Evolutionary conservation across 345 rosid species (phyloP), one percentile per base, ranked within the genome.

Genomic region (Trapa bicornis): DNA sequence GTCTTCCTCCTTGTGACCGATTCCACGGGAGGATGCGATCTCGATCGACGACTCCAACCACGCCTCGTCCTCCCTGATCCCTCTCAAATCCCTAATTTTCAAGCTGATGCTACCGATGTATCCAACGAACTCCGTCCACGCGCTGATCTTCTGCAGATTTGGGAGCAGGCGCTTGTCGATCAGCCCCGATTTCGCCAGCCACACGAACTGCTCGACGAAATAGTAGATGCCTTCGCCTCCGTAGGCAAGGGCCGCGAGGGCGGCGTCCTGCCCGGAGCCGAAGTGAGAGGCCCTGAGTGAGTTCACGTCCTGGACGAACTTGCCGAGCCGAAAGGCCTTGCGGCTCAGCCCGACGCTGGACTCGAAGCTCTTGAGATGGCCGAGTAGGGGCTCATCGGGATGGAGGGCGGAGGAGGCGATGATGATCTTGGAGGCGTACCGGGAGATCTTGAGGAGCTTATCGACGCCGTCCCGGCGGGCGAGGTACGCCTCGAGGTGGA

Each of bases 301-400:
- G 29, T 22, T 22, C 29, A 22, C 29, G 29, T 22, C 29, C 29
- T 22, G 29, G 29, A 22, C 29, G 29, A 22, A 22, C 29, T 22
- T 22, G 29, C 29, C 29, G 29, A 22, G 29, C 29, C 29, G 29
- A 22, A 22, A 93, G 41, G 98, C 98, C 78, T 93, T 93, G 43
- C 97, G 98, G 62, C 96, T 93, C 43, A 93, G 79, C n/a, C 97
- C 98, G 47, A 90, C 96, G 64, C 90, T 89, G 10, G 98, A 88
- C 69, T 93, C 98, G 82, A 93, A 93, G 80, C 77, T 77, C 79
- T 82, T 85, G 72, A 93, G 86, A 0, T 88, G 80, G 43, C 33
- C 48, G 10, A 53, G 71, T 47, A 88, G 47, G 61, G 81, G 66
- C 12, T 66, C 75, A 61, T 83, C 22, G 70, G 86, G 88, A 17